Evolutionary conservation across 2,329 filamentous ascomycete species (phyloP), one percentile per base, ranked within the genome.

Genomic region (Aspergillus flavus): DNA sequence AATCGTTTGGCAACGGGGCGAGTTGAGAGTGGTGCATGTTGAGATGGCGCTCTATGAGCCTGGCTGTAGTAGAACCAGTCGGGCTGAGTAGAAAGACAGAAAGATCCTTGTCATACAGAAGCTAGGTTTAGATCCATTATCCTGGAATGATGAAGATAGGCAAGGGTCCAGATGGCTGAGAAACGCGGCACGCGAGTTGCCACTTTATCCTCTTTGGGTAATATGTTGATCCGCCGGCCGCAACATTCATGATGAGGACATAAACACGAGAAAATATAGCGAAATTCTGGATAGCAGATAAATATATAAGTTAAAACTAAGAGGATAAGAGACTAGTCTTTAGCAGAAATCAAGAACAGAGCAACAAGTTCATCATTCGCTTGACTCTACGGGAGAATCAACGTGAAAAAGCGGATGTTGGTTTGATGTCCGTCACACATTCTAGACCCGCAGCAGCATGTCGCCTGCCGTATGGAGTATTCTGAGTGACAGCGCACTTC

Each of bases 1-100:
- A 85, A 73, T 97, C 88, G 66, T 72, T 74, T 28, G 95, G 95
- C 57, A 98, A 83, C 68, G 94, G 93, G 74, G 93, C 93, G 70
- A 94, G 82, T 81, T 99, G 95, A 69, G 93, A 96, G 86, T 96
- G 85, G 73, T 83, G 84, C 82, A 88, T 87, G 61, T 70, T 73
- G 69, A 41, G 48, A 32, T 26, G 19, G 54, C n/a, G 7, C n/a
- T 62, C 65, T 41, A 54, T 50, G 36, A 54, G 23, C 30, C 10
- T 50, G 36, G 58, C 53, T 10, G 53, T 26, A 50, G 55, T 11
- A 59, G 59, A 34, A 34, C 53, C 26, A 32, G 34, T 48, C n/a
- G 45, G 23, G 7, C 26, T 55, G 30, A 28, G 55, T 43, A 19
- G 46, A 30, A 26, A 50, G 63, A 52, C 21, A 54, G 23, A 39